Evolutionary conservation across 2,329 filamentous ascomycete species (phyloP).

Genomic region (Cordyceps javanica): DNA sequence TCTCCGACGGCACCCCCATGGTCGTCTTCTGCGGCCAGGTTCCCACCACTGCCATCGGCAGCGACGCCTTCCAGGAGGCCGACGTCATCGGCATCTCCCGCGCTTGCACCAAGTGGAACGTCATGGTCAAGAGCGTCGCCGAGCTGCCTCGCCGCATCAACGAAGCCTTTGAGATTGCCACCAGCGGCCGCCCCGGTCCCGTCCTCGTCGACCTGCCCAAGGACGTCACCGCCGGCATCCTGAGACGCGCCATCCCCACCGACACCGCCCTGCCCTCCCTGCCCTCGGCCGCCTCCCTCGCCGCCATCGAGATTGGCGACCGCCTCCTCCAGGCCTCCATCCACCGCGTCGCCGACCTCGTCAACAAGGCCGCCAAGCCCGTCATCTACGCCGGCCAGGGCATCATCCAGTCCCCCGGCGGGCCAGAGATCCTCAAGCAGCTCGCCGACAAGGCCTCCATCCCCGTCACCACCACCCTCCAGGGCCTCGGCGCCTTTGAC

Average conservation of each 20-base stretch:
- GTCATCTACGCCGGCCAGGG: conserved; percentile 94
- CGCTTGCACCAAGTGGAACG: conserved; percentile 97
- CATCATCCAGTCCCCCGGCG: conserved; percentile 72
- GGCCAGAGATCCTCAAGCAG: conserved; percentile 71
- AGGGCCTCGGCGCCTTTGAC: conserved; percentile 86
- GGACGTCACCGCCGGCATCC: conserved; percentile 82
- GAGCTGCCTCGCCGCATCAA: conserved; percentile 92
- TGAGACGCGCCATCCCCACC: conserved; percentile 77
- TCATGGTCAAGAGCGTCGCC: conserved; percentile 93
- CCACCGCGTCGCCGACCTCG: conserved; percentile 67
- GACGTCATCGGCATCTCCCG: conserved; percentile 91
- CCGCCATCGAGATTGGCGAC: conserved; percentile 65
- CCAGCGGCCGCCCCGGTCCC: conserved; percentile 84
- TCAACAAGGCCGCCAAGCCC: conserved; percentile 89
- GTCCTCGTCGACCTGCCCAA: conserved; percentile 95
- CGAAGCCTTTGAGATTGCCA: conserved; percentile 97
- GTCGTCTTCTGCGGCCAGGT: conserved; percentile 96
- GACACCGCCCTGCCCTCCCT: conserved; percentile 67
- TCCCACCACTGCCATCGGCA: conserved; percentile 80
- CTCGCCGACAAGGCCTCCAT: conserved; percentile 87
- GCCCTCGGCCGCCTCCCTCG: conserved; percentile 79
- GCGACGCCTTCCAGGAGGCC: conserved; percentile 94
- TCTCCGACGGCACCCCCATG: conserved; percentile 92
- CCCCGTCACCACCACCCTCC: conserved; percentile 91
- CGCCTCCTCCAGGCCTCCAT: conserved; percentile 71